These are phyloP conservation scores for Atkinsonella texensis DNA, from an alignment of 2,329 filamentous ascomycete genomes.

Conservation along the genomic window DNA sequence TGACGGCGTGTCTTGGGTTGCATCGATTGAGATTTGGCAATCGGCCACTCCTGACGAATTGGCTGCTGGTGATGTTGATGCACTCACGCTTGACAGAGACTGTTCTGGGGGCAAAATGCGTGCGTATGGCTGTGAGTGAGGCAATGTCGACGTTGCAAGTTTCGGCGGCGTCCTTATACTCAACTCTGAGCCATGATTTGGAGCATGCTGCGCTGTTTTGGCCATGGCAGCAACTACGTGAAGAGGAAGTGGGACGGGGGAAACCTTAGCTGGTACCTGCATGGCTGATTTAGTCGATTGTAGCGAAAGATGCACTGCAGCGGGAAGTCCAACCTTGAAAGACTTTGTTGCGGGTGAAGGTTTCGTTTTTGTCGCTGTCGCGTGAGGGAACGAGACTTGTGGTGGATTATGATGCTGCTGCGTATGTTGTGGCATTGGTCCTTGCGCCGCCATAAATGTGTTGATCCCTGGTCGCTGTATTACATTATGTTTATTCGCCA, in stretches of 20 bases:
- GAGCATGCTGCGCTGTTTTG: slow-evolving; percentile 1
- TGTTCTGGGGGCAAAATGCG: not conserved
- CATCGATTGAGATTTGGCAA: not conserved
- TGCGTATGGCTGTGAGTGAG: not conserved
- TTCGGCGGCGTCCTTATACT: slow-evolving; percentile 7
- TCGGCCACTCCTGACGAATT: not conserved
- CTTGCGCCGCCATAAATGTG: not conserved
- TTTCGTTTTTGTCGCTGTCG: slow-evolving; percentile 13
- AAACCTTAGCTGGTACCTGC: slow-evolving; percentile 27
- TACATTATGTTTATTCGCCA: slow-evolving; percentile 20
- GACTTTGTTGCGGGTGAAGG: slow-evolving; percentile 14
- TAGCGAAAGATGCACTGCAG: slow-evolving; percentile 12
- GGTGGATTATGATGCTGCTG: not conserved
- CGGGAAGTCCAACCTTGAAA: slow-evolving; percentile 21
- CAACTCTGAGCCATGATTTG: not conserved
- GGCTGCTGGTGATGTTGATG: slow-evolving; percentile 2
- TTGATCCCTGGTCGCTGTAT: slow-evolving; percentile 10
- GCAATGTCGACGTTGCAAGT: slow-evolving; percentile 7
- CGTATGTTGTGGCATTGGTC: not conserved
- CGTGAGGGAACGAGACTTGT: slow-evolving; percentile 2
- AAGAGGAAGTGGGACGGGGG: slow-evolving; percentile 31
- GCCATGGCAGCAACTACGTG: slow-evolving; percentile 29
- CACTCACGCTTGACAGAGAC: not conserved
- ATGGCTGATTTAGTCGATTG: slow-evolving; percentile 18
- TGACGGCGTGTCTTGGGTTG: not conserved